These are phyloP conservation scores for Alternaria conjuncta DNA, from an alignment of 2,329 filamentous ascomycete species.

Conservation along the genomic window DNA sequence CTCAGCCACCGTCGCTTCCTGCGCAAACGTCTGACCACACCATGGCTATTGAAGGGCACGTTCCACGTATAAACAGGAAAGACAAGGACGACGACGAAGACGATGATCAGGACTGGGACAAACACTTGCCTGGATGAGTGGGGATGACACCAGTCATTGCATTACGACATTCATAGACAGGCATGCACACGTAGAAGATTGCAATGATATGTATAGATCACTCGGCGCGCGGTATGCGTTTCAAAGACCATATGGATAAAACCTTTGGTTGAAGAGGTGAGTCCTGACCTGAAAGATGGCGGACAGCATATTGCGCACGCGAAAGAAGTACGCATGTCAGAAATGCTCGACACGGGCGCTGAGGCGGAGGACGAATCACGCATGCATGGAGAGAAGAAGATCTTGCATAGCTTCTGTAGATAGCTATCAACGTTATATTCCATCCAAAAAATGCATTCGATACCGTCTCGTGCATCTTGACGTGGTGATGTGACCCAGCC, in stretches of 20 bases:
- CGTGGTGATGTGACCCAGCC: not conserved
- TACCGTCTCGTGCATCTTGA: not conserved
- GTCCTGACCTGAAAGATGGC: not conserved
- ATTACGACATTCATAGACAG: not conserved
- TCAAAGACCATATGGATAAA: not conserved
- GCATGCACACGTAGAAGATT: not conserved
- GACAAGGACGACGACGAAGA: constrained; percentile 28
- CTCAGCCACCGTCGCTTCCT: constrained; percentile 34
- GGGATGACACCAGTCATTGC: not conserved
- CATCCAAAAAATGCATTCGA: not conserved
- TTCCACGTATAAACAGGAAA: constrained; percentile 34
- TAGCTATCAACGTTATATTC: not conserved
- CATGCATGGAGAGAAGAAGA: not conserved
- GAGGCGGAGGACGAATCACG: not conserved
- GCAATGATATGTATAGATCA: not conserved
- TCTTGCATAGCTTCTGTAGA: not conserved
- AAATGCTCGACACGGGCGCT: not conserved
- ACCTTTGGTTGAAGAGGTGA: not conserved
- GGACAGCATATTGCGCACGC: not conserved
- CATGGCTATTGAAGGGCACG: constrained; percentile 49
- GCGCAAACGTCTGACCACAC: constrained; percentile 30
- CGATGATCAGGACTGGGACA: constrained; percentile 44
- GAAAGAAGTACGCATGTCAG: not conserved
- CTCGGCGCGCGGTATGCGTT: not conserved
- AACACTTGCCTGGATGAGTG: constrained; percentile 36